These are phyloP conservation scores for Phytophthora agathidicida DNA, from an alignment of 352 stramenopile genomes.

Conservation along the genomic window DNA sequence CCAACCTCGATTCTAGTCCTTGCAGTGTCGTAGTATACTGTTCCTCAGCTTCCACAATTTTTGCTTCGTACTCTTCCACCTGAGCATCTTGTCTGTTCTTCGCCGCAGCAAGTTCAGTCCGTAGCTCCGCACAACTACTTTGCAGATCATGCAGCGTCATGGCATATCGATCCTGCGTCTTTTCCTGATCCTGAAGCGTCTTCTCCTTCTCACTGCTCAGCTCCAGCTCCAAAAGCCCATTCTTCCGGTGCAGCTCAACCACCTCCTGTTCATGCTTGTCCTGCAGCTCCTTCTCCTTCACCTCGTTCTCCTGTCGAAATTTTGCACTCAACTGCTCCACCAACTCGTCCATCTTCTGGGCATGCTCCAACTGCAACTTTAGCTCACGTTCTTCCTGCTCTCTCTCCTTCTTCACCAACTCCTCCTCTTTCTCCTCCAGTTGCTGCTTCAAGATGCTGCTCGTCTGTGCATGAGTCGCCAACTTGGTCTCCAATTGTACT, in stretches of 20 bases:
- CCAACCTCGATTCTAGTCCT: background rate
- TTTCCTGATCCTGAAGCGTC: slow-evolving; percentile 7
- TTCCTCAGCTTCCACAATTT: background rate
- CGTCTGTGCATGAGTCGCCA: slow-evolving; percentile 31
- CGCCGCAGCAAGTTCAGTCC: slow-evolving; percentile 2
- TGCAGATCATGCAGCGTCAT: slow-evolving; percentile 12
- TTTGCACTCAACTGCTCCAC: slow-evolving; percentile 1
- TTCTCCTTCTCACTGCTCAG: slow-evolving; percentile 20
- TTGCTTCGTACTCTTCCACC: slow-evolving; percentile 1
- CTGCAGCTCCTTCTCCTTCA: background rate
- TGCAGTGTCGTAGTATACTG: background rate
- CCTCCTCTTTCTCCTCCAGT: slow-evolving; percentile 32
- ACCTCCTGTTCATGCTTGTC: slow-evolving; percentile 8
- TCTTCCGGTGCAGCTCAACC: slow-evolving; percentile 15
- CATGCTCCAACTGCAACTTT: slow-evolving; percentile 5
- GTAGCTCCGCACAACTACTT: slow-evolving; percentile 6
- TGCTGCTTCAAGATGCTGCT: slow-evolving; percentile 35
- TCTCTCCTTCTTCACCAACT: background rate
- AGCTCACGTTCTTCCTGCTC: slow-evolving; percentile 7
- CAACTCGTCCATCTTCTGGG: slow-evolving; percentile 9
- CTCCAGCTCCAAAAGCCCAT: slow-evolving; percentile 10
- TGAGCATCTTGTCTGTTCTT: slow-evolving; percentile 6
- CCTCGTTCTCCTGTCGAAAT: background rate
- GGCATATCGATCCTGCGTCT: background rate
- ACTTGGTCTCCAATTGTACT: slow-evolving; percentile 4